phyloP scores from a whole-genome alignment of 1,284 basidiomycete genomes.

The Albatrellus sp. region DNA sequence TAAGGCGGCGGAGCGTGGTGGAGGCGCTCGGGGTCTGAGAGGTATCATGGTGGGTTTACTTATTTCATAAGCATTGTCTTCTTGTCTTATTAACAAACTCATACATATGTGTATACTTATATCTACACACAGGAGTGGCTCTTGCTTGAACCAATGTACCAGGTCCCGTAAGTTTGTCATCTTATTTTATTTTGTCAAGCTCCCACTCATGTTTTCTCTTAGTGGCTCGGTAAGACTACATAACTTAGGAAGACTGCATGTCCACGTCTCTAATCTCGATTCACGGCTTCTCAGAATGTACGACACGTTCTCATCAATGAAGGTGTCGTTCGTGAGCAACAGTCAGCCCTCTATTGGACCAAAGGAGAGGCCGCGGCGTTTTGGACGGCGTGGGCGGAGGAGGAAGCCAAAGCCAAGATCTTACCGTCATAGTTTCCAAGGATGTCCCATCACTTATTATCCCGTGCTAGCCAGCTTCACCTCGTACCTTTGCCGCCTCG shows the following conservation, averaged over 20 bases:
- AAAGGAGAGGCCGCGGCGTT: slow-evolving; percentile 42
- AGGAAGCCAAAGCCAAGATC: slow-evolving; percentile 23
- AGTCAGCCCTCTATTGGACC: slow-evolving; percentile 46
- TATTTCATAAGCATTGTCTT: neutral
- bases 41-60: slow-evolving; percentile 64
- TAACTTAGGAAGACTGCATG: slow-evolving; percentile 7
- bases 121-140: slow-evolving; percentile 66
- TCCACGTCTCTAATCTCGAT: neutral
- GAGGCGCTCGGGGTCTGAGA: slow-evolving; percentile 81
- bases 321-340: slow-evolving; percentile 35
- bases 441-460: too few species aligned
- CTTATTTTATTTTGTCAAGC: neutral
- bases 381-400: slow-evolving; percentile 39
- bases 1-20: slow-evolving; percentile 68
- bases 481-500: too few species aligned
- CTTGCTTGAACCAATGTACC: slow-evolving; percentile 81
- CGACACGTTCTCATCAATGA: slow-evolving; percentile 51
- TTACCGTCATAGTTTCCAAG: slow-evolving; percentile 6
- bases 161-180: slow-evolving; percentile 63
- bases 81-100: too few species aligned
- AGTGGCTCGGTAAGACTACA: slow-evolving; percentile 31
- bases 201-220: slow-evolving; percentile 5
- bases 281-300: slow-evolving; percentile 28
- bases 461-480: too few species aligned
- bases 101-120: too few species aligned